Evolutionary conservation across 176 grass and related monocot genomes (phyloP).

Genomic region (sorghum (Sorghum bicolor)): Sorghum_bicolor_NCBIv3 NC_012875.2:51883001-51883500

Average conservation of each 20-base stretch:
- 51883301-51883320: slow-evolving; percentile 17
- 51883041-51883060: not conserved
- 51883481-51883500: not conserved
- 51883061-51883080: not conserved
- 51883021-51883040: slow-evolving; percentile 19
- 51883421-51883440: not conserved
- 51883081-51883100: not conserved
- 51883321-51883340: slow-evolving; percentile 3
- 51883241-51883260: slow-evolving; percentile 30
- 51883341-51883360: not conserved
- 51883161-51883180: not conserved
- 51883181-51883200: not conserved
- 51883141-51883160: not conserved
- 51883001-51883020: not conserved
- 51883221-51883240: slow-evolving; percentile 33
- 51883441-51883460: not conserved
- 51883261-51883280: slow-evolving; percentile 30
- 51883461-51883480: slow-evolving; percentile 5
- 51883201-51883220: not conserved
- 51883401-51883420: not conserved
- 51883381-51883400: not conserved
- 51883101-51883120: not conserved
- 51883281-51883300: slow-evolving; percentile 19
- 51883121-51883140: too few relatives aligned
- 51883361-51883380: not conserved